Percentiles rank a stretch among this genome's conserved stretches.
Evolutionary conservation across 148 eudicot genomes (phyloP).

Genomic region (Tetragonia tetragonoides): DNA sequence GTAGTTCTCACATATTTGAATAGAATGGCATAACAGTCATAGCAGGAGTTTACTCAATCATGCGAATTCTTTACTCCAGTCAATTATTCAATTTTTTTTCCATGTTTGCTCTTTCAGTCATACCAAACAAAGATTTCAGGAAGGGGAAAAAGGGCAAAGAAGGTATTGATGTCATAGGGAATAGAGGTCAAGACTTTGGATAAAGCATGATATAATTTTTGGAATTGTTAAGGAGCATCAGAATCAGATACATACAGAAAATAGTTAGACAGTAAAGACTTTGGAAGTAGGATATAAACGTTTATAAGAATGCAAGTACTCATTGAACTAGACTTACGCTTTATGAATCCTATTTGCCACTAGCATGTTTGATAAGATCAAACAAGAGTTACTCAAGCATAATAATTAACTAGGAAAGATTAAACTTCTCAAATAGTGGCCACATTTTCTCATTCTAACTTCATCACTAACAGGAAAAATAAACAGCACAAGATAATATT

Average conservation of each 20-base stretch:
- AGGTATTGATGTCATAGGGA: background rate
- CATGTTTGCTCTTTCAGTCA: background rate
- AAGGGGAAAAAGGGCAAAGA: background rate
- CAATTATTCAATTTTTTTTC: background rate
- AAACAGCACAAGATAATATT: background rate
- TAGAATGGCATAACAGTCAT: background rate
- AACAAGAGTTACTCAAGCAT: background rate
- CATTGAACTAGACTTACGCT: background rate
- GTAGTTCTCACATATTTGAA: background rate
- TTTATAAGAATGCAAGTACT: background rate
- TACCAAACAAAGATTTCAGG: background rate
- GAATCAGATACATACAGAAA: background rate
- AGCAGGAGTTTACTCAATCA: background rate
- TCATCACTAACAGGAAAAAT: background rate
- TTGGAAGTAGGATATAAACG: background rate
- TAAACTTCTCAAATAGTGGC: background rate
- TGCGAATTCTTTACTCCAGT: background rate
- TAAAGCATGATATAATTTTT: background rate
- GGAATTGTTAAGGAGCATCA: background rate
- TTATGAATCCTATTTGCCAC: background rate
- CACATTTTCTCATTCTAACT: background rate
- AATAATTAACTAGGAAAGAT: background rate
- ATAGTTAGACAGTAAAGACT: background rate
- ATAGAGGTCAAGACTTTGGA: background rate
- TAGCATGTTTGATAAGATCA: background rate